phyloP scores from a whole-genome alignment of 2,329 filamentous ascomycete species.

The Diaporthe citriasiana region DNA sequence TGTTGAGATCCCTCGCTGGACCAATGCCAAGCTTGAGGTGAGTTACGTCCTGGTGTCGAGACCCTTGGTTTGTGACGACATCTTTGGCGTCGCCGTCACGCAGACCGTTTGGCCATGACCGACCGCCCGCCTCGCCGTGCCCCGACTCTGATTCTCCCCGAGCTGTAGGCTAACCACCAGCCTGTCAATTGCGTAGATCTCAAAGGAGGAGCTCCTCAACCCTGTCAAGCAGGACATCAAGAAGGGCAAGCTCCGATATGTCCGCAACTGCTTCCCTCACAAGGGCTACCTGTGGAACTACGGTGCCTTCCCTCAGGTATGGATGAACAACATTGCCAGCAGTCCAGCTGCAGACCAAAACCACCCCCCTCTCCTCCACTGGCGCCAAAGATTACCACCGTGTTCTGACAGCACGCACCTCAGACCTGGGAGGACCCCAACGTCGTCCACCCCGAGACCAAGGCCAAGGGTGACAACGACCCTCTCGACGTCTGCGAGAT shows the following conservation, averaged over 20 bases:
- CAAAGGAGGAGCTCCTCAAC: slow-evolving; percentile 98
- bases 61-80: too few relatives aligned
- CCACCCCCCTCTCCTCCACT: neutral
- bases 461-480: slow-evolving; percentile 99
- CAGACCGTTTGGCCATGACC: neutral
- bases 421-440: slow-evolving; percentile 99
- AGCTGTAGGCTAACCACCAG: slow-evolving; percentile 6
- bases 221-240: slow-evolving; percentile 99
- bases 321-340: slow-evolving; percentile 47
- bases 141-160: neutral
- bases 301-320: slow-evolving; percentile 97
- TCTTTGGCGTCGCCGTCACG: slow-evolving; percentile 14
- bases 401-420: slow-evolving; percentile 35
- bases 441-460: slow-evolving; percentile 95
- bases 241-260: slow-evolving; percentile 99
- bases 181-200: slow-evolving; percentile 75
- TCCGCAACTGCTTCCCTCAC: slow-evolving; percentile 99
- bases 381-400: slow-evolving; percentile 10
- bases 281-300: slow-evolving; percentile 99
- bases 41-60: slow-evolving; percentile 53
- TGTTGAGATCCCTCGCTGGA: slow-evolving; percentile 99
- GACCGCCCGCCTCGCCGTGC: neutral
- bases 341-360: slow-evolving; percentile 39
- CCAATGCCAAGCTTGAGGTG: slow-evolving; percentile 99
- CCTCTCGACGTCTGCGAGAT: slow-evolving; percentile 99